phyloP scores from a whole-genome alignment of 495 filamentous ascomycete species.

The Astrothelium subdiscretum region DNA sequence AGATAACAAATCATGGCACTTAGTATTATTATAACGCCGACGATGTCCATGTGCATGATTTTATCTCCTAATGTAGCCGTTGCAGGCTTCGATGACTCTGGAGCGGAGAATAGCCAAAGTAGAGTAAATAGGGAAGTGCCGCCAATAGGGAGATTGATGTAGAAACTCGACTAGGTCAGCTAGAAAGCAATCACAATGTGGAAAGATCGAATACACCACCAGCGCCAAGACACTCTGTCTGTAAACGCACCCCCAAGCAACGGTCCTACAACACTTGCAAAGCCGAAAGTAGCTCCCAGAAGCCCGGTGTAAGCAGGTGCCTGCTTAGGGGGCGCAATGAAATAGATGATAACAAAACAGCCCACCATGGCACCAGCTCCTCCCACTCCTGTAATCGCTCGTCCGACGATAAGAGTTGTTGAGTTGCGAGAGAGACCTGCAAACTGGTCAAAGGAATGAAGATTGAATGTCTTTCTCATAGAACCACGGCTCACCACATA shows the following conservation, averaged over 20 bases:
- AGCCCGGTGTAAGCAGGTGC: conserved; percentile 1
- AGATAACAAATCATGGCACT: neutral
- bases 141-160: conserved; percentile 3
- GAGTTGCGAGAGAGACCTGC: conserved; percentile 1
- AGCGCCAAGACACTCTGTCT: neutral
- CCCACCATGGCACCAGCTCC: neutral
- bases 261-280: conserved; percentile 1
- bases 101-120: conserved; percentile 10
- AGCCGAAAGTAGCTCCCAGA: conserved; percentile 1
- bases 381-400: conserved; percentile 1
- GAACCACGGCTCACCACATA: conserved; percentile 15
- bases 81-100: conserved; percentile 10
- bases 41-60: neutral
- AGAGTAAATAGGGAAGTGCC: conserved; percentile 15
- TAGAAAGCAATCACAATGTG: conserved; percentile 53
- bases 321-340: neutral
- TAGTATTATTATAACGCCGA: neutral
- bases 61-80: conserved; percentile 6
- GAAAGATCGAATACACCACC: conserved; percentile 15
- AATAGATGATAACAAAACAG: neutral
- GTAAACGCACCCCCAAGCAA: neutral
- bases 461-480: too few species aligned
- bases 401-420: neutral
- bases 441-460: neutral
- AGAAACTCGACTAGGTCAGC: neutral